Evolutionary conservation across 208 protist species (phyloP).

Genomic region (Endotrypanum monterogeii): DNA sequence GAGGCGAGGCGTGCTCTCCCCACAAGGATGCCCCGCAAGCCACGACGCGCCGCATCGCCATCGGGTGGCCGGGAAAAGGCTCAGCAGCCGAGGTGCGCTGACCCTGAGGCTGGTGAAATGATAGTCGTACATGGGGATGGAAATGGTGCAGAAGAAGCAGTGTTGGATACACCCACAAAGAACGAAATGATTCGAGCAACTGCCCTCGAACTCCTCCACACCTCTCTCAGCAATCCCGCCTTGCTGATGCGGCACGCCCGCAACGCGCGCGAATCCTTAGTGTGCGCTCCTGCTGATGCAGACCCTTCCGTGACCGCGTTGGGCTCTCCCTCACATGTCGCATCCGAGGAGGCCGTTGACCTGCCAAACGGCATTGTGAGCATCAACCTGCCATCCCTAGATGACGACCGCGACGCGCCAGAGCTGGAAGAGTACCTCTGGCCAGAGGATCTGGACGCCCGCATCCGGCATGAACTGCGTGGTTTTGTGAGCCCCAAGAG

Average conservation of each 20-base stretch:
- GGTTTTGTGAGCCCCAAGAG: slow-evolving; percentile 13
- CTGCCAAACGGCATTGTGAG: slow-evolving; percentile 1
- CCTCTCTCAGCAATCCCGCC: slow-evolving; percentile 4
- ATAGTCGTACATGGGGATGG: not conserved
- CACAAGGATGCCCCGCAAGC: not conserved
- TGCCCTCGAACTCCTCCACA: not conserved
- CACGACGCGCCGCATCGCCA: not conserved
- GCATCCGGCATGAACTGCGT: slow-evolving; percentile 52
- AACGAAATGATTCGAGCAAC: not conserved
- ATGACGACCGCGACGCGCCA: slow-evolving; percentile 11
- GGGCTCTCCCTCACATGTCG: not conserved
- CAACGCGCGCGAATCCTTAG: slow-evolving; percentile 1
- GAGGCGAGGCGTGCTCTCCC: not conserved
- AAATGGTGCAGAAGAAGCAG: not conserved
- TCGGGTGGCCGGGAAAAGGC: not conserved
- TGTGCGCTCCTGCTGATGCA: not conserved
- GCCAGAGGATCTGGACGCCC: slow-evolving; percentile 37
- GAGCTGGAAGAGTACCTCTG: slow-evolving; percentile 36
- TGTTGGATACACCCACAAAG: not conserved
- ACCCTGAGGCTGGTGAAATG: not conserved
- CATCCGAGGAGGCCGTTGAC: not conserved
- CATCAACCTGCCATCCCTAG: slow-evolving; percentile 5
- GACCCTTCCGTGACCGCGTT: not conserved
- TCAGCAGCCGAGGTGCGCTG: not conserved
- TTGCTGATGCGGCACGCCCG: not conserved